Conservation (phyloP, 129 eudicot genomes). For the Calendula officinalis region DNA sequence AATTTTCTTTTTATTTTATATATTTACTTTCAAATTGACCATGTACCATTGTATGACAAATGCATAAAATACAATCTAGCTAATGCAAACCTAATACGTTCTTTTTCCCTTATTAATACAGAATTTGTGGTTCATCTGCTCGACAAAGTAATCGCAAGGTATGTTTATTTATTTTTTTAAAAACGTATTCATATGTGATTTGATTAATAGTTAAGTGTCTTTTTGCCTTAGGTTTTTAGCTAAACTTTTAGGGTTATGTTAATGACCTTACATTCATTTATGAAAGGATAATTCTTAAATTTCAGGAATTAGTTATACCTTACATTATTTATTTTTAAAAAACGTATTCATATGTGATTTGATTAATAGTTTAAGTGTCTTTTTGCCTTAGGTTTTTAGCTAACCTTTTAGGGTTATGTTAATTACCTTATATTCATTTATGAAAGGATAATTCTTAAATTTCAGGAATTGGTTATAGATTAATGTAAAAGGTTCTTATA, state of each 20-base stretch:
- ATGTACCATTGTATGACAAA: neutral
- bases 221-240: too few relatives aligned
- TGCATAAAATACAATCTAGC: neutral
- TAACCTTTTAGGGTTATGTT: too few relatives aligned
- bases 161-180: neutral
- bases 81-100: neutral
- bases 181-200: neutral
- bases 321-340: neutral
- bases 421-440: too few relatives aligned
- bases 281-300: too few relatives aligned
- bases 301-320: too few relatives aligned
- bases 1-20: neutral
- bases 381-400: too few relatives aligned
- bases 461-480: too few relatives aligned
- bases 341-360: neutral
- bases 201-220: neutral
- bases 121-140: slow-evolving; percentile 49
- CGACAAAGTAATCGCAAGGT: slow-evolving; percentile 56
- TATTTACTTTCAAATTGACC: neutral
- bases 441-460: too few relatives aligned
- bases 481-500: too few relatives aligned
- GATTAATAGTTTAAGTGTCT: neutral
- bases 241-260: too few relatives aligned
- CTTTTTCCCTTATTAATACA: slow-evolving; percentile 26
- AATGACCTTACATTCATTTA: too few relatives aligned